Evolutionary conservation across 2,329 filamentous ascomycete genomes (phyloP).

Genomic region (Sordariomycetes sp.): DNA sequence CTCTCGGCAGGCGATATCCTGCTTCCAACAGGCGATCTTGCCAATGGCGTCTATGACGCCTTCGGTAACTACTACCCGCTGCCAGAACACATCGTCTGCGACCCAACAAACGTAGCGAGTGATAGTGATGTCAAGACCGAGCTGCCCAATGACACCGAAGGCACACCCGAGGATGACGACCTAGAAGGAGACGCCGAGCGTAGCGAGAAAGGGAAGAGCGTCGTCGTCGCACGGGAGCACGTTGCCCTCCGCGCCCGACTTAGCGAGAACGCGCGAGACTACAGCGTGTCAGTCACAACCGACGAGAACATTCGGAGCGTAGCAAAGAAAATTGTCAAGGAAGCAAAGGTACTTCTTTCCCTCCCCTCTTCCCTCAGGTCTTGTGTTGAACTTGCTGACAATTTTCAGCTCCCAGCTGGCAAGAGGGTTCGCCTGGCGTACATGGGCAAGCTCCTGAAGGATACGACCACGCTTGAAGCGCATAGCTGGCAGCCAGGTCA

Average conservation of each 20-base stretch:
- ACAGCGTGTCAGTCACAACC: slow-evolving; percentile 47
- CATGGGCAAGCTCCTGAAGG: slow-evolving; percentile 70
- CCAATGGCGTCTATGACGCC: slow-evolving; percentile 63
- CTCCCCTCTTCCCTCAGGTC: background rate
- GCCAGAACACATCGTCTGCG: slow-evolving; percentile 58
- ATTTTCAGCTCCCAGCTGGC: slow-evolving; percentile 41
- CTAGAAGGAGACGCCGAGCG: slow-evolving; percentile 28
- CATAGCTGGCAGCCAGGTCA: slow-evolving; percentile 72
- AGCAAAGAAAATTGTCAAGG: slow-evolving; percentile 51
- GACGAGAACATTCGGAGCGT: slow-evolving; percentile 57
- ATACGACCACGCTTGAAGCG: slow-evolving; percentile 51
- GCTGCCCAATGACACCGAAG: slow-evolving; percentile 28
- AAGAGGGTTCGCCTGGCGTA: slow-evolving; percentile 66
- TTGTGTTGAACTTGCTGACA: background rate
- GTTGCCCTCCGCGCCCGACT: slow-evolving; percentile 53
- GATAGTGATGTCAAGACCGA: slow-evolving; percentile 16
- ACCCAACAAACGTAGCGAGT: slow-evolving; percentile 48
- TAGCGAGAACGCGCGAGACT: slow-evolving; percentile 58
- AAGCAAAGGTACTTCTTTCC: slow-evolving; percentile 48
- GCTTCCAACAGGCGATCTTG: slow-evolving; percentile 62
- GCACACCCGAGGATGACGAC: slow-evolving; percentile 15
- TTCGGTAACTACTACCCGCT: slow-evolving; percentile 62
- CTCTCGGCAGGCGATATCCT: slow-evolving; percentile 71
- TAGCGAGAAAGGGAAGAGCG: slow-evolving; percentile 52
- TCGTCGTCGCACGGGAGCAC: slow-evolving; percentile 41